phyloP scores from a whole-genome alignment of 805 yeast species.

The Wickerhamomyces subpelliculosus region DNA sequence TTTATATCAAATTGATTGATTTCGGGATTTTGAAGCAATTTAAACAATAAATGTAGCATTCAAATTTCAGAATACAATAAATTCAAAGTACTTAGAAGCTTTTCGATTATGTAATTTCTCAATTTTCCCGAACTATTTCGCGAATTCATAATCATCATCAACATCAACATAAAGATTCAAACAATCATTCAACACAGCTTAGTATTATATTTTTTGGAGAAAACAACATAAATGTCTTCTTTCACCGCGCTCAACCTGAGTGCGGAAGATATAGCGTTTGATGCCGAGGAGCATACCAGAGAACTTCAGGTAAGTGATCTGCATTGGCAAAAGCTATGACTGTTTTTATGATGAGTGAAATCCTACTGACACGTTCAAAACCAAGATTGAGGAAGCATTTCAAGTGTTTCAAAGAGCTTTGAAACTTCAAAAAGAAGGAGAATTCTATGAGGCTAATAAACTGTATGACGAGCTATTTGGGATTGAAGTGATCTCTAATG shows the following conservation, averaged over 20 bases:
- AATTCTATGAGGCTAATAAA: constrained; percentile 42
- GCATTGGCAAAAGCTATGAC: neutral
- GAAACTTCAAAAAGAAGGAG: constrained; percentile 43
- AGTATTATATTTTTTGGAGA: no score
- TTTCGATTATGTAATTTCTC: no score
- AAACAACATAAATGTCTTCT: no score
- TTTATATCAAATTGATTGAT: constrained; percentile 21
- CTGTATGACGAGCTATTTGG: constrained; percentile 58
- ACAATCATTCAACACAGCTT: no score
- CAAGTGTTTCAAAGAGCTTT: constrained; percentile 69
- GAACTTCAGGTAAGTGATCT: constrained; percentile 66
- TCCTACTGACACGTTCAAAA: no score
- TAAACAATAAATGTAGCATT: no score
- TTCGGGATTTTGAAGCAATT: no score
- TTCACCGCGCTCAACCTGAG: constrained; percentile 76
- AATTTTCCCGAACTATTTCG: no score
- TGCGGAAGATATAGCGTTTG: constrained; percentile 61
- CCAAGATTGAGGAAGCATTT: constrained; percentile 63
- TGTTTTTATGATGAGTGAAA: neutral
- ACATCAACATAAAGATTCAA: no score
- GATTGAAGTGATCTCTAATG: constrained; percentile 54
- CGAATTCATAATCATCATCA: no score
- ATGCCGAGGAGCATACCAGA: constrained; percentile 83
- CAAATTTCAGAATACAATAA: no score
- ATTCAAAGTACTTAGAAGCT: no score